phyloP scores from a whole-genome alignment of 768 basidiomycete species.

The Sarcodon aspratus region DNA sequence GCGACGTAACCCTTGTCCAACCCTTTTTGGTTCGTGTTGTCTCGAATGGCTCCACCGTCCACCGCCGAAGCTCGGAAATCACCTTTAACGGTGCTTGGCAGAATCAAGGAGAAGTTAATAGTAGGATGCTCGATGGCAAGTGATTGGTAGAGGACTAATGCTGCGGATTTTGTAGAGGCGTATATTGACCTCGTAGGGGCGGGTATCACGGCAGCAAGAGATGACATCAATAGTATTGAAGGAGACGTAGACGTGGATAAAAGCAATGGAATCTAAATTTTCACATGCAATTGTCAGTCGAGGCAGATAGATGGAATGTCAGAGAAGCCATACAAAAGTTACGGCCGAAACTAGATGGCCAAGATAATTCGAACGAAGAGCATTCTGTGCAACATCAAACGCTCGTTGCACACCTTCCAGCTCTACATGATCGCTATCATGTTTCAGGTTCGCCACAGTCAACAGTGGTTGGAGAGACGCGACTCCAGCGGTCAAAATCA shows the following conservation, averaged over 20 bases:
- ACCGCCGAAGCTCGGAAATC: slow-evolving; percentile 74
- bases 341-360: slow-evolving; percentile 63
- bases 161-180: slow-evolving; percentile 72
- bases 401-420: slow-evolving; percentile 48
- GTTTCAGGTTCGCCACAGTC: slow-evolving; percentile 44
- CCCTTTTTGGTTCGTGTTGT: slow-evolving; percentile 32
- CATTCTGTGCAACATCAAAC: slow-evolving; percentile 43
- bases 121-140: slow-evolving; percentile 71
- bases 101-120: slow-evolving; percentile 47
- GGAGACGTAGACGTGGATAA: slow-evolving; percentile 51
- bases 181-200: slow-evolving; percentile 83
- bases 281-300: not conserved
- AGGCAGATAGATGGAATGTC: not conserved
- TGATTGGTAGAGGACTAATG: slow-evolving; percentile 65
- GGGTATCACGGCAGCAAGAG: slow-evolving; percentile 68
- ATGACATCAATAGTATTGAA: slow-evolving; percentile 70
- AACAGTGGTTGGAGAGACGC: slow-evolving; percentile 72
- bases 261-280: slow-evolving; percentile 63
- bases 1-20: slow-evolving; percentile 54
- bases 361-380: slow-evolving; percentile 51
- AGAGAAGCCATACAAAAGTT: slow-evolving; percentile 44
- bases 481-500: slow-evolving; percentile 76
- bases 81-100: slow-evolving; percentile 68
- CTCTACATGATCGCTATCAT: slow-evolving; percentile 10
- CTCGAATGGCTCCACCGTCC: slow-evolving; percentile 36